Evolutionary conservation across 2,329 filamentous ascomycete genomes (phyloP).

Genomic region (Fusarium xyrophilum): DNA sequence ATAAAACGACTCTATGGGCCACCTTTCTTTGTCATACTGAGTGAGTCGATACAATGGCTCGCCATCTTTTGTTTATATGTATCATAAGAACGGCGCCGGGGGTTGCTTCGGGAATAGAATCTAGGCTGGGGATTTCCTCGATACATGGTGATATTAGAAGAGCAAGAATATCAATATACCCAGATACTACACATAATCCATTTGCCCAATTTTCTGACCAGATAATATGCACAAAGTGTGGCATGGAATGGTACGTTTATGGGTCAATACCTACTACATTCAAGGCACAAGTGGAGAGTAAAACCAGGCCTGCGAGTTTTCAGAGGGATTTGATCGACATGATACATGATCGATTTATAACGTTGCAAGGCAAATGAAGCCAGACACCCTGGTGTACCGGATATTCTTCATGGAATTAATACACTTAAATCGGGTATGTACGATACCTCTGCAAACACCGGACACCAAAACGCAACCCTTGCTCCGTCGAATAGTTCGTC

Average conservation of each 20-base stretch:
- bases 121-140: background rate
- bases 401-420: background rate
- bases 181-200: constrained; percentile 24
- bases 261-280: background rate
- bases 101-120: constrained; percentile 12
- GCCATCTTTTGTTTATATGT: constrained; percentile 28
- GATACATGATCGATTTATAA: background rate
- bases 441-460: constrained; percentile 29
- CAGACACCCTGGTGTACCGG: background rate
- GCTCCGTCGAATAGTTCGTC: background rate
- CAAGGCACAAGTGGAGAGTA: background rate
- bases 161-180: constrained; percentile 30
- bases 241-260: background rate
- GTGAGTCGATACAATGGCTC: constrained; percentile 5
- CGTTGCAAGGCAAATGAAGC: background rate
- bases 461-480: constrained; percentile 14
- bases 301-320: background rate
- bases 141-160: constrained; percentile 6
- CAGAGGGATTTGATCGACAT: background rate
- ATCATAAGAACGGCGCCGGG: constrained; percentile 25
- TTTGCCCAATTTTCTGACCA: background rate
- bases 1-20: constrained; percentile 19
- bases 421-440: constrained; percentile 11
- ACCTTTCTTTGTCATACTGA: constrained; percentile 20
- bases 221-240: background rate